Evolutionary conservation across 169 alveolate genomes (phyloP), one percentile per base, ranked within the genome.

Genomic region (Plasmodium malariae): DNA sequence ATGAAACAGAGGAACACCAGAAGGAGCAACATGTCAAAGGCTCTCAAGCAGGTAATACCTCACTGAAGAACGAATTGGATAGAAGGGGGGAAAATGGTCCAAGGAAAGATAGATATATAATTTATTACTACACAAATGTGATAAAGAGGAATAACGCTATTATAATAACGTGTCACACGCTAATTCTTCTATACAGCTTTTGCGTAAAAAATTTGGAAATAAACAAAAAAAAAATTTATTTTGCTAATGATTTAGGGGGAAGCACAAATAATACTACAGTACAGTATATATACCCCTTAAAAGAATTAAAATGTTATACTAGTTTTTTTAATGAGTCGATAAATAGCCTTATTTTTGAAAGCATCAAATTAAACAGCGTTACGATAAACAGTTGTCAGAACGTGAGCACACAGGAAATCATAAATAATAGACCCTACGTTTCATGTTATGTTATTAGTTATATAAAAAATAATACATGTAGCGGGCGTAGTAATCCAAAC

Each of bases 131-230:
- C 32, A 32, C 30, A 0, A 67, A 80, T 45, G 49, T 59, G 0
- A 57, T 74, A 14, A 74, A 74, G 60, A 43, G 36, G 45, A 37
- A 63, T 21, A 34, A 30, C 7, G 70, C 6, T 21, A 67, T 80
- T 14, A 37, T 80, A 12, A 9, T 80, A 26, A 80, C 90, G 6
- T 80, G 90, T 37, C 83, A 80, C 21, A 80, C 90, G 19, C 1
- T 80, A 30, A 67, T 80, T 65, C 67, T 26, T 51, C 43, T 80
- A 11, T 80, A 80, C 28, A 17, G 71, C 28, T n/a, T 21, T 65
- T 21, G n/a, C 24, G 11, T 65, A 30, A 65, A 65, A 17, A 19
- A 34, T n/a, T 32, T 80, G 0, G 72, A 80, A 40, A 55, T 80
- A 19, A 67, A 65, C 28, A 37, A 24, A 57, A 48, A 67, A 21